These are phyloP conservation scores for Scedosporium aurantiacum DNA, from an alignment of 2,329 filamentous ascomycete genomes.

Conservation along the genomic window DNA sequence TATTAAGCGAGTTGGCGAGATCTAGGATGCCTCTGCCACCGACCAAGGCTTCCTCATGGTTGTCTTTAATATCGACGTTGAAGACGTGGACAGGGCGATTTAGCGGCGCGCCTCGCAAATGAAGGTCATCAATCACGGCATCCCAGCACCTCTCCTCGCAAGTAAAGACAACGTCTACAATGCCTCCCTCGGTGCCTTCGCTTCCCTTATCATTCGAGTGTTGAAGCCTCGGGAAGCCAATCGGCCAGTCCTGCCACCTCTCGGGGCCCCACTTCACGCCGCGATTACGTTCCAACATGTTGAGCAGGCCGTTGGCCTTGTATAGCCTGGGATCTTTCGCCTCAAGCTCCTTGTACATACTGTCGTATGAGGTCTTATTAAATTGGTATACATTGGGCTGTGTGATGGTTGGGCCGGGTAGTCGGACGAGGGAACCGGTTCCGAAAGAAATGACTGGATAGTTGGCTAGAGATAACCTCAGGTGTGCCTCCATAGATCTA, in stretches of 20 bases:
- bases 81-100: conserved; percentile 95
- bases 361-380: conserved; percentile 90
- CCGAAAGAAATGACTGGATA: conserved; percentile 98
- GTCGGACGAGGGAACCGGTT: conserved; percentile 84
- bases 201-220: conserved; percentile 67
- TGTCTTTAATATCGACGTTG: conserved; percentile 97
- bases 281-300: conserved; percentile 90
- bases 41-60: conserved; percentile 88
- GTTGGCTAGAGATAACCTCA: conserved; percentile 71
- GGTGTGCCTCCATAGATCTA: conserved; percentile 97
- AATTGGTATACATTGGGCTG: conserved; percentile 98
- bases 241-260: conserved; percentile 93
- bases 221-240: conserved; percentile 72
- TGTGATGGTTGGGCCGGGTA: conserved; percentile 81
- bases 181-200: conserved; percentile 71
- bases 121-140: conserved; percentile 86
- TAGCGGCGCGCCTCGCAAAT: conserved; percentile 72
- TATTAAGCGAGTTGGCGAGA: conserved; percentile 74
- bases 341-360: conserved; percentile 86
- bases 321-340: conserved; percentile 81
- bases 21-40: conserved; percentile 89
- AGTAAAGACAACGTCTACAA: conserved; percentile 91
- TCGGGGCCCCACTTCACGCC: conserved; percentile 92
- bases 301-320: conserved; percentile 81
- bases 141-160: conserved; percentile 99